Base-by-base conservation (phyloP, 208 protist species). In the Leptomonas seymouri region DNA sequence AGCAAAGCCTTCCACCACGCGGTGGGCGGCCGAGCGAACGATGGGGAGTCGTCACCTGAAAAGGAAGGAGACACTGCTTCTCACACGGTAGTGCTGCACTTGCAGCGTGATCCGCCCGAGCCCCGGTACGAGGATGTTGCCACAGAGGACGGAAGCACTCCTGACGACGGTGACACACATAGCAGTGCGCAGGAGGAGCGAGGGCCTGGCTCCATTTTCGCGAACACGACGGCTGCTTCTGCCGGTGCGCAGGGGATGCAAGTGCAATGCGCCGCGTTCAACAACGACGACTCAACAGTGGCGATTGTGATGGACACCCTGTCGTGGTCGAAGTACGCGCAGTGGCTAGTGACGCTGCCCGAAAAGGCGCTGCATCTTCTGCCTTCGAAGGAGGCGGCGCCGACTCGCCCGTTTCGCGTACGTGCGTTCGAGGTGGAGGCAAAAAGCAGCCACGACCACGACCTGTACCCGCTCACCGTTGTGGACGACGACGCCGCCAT, bases 251-350 rank as follows among this genome's bases (percentile, higher is more conserved):
- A 5, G 0, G 23, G 3, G 4, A 23, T 1, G 36, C 49, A 53
- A 11, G 57, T 67, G 25, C 64, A 64, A 1, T 77, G 71, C 51
- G 45, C 53, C 0, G 71, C 63, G 28, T 16, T 67, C 27, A 31
- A 27, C 18, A n/a, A 34, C 20, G 50, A 54, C 41, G 62, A 21
- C 36, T 30, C 23, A 2, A 36, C 18, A n/a, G 46, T 56, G 30
- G 16, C 12, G 39, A n/a, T 28, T 1, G 65, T 71, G 28, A 56
- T 77, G 48, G 71, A 77, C 48, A 44, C 63, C 2, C 64, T 25
- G 39, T 77, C 71, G 28, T 77, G 71, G 71, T 15, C 30, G 6
- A 18, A 30, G 25, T 77, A 67, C 63, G 53, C 48, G 50, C 31
- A 12, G 58, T 77, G 71, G 71, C 48, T 62, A 2, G 12, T 42